Base-by-base conservation (phyloP, 1,139 yeast species). In the Geotrichum candidum region DNA sequence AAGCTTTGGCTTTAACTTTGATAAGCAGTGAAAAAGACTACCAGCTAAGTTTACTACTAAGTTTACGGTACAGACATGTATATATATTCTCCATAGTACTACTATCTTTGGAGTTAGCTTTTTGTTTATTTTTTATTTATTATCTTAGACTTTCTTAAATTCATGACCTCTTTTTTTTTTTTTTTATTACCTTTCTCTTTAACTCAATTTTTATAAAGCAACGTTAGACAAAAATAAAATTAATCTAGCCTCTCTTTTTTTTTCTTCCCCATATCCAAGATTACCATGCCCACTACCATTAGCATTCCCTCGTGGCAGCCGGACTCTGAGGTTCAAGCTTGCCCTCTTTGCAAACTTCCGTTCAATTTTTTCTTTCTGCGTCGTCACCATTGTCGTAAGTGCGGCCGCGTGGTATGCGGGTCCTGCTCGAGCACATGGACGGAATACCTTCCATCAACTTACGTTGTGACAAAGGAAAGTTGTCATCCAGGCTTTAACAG, bases 321-420 rank as follows among this genome's bases (percentile, higher is more conserved):
- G 0, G 98, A 94, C 73, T 79, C 78, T 5, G 84, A 79, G 5
- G 88, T 79, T 1, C 58, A 69, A 0, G 72, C 73, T n/a, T 94
- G 99, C 71, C 79, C 80, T 46, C 73, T 85, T 13, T 94, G 99
- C 73, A 73, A 76, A 45, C 66, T 73, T 0, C 67, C 69, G 51
- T 94, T 87, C 75, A 79, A 87, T 0, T 77, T 92, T 65, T 83
- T 89, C 72, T 83, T 80, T 70, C 81, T 99, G 63, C 82, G 95
- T 65, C 99, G 95, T 74, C 99, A 94, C 74, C 99, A 94, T 74
- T 94, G 99, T 73, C 79, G 96, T 63, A 83, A 86, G 72, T 88
- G 97, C 78, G 94, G 97, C 51, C 74, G 84, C 60, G 86, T 89
- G 4, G 88, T 86, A 33, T 88, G 97, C 76, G 85, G 84, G 53